Base-by-base conservation (phyloP, 768 basidiomycete genomes). In the Clitopilus passeckerianus region DNA sequence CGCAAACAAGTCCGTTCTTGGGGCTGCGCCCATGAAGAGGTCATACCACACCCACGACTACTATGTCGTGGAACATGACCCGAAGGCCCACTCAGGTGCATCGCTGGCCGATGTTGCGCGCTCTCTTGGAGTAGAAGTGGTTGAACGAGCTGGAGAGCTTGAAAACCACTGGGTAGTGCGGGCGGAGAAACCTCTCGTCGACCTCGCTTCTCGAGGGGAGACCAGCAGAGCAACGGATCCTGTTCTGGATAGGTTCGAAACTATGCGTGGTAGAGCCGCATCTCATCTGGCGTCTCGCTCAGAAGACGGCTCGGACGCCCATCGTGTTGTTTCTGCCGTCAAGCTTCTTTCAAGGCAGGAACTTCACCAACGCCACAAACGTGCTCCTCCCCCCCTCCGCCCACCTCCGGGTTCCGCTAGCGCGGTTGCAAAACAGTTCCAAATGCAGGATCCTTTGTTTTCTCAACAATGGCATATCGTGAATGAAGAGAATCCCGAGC, bases 381-480 rank as follows among this genome's bases (percentile, higher is more conserved):
- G 91, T 50, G 88, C 91, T 0, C 89, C 90, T 20, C 89, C 88
- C 22, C 79, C 85, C 14, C 65, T 81, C 43, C 68, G 63, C 15
- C 79, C 78, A 10, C 75, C 77, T 37, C 35, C 54, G 6, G 23
- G 18, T 54, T 71, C 74, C 10, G 70, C 86, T 15, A 69, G 77
- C 44, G 78, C 71, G 6, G 75, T 88, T 35, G 87, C 85, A 8
- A 70, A 80, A 35, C 77, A 80, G 10, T 79, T 96, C 37, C 82
- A 78, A 18, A 86, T 99, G 61, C 67, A 77, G 20, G 97, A 98
- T 70, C 97, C 97, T 0, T 75, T 89, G 57, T 94, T 98, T 70
- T 68, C 79, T 15, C 69, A 82, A 57, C 97, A 98, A 77, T 98
- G 97, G 97, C 97, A 99, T 76, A 77, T 98, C 22, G 83, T 98